Conservation (phyloP, 1,284 basidiomycete genomes). For the Leccinum angustisporum region DNA sequence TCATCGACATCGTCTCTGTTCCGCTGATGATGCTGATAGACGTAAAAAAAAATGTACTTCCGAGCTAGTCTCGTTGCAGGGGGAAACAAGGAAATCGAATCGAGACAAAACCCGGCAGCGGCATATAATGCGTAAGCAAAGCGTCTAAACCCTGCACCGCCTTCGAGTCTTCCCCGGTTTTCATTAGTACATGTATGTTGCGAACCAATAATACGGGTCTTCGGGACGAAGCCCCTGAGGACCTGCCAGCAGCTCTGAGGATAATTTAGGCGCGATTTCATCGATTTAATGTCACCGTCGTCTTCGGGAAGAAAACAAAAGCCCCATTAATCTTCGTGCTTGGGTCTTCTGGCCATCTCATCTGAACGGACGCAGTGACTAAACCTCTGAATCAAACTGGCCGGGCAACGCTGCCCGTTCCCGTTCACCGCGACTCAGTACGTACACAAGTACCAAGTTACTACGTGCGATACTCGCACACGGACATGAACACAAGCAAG, state of each 20-base stretch:
- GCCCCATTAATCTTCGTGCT: not conserved
- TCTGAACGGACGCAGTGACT: not conserved
- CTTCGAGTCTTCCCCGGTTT: not conserved
- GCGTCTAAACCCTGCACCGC: not conserved
- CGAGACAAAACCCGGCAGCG: too few relatives aligned
- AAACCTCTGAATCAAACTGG: not conserved
- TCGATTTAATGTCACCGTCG: not conserved
- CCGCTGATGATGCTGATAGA: not conserved
- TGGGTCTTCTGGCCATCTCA: not conserved
- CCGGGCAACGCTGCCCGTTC: not conserved
- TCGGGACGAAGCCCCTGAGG: not conserved
- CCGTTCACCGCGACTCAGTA: too few relatives aligned
- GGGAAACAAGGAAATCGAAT: not conserved
- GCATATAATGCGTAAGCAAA: too few relatives aligned
- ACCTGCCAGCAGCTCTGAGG: not conserved
- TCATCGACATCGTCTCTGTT: constrained; percentile 28
- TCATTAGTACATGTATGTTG: not conserved
- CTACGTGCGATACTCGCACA: not conserved
- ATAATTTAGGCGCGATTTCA: not conserved
- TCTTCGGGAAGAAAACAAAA: not conserved
- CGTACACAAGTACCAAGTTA: not conserved
- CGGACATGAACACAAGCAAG: not conserved
- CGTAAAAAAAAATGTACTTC: not conserved
- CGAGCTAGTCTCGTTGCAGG: not conserved
- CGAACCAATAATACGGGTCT: not conserved